Evolutionary conservation across 2,329 filamentous ascomycete species (phyloP).

Genomic region (Juglanconis juglandina): DNA sequence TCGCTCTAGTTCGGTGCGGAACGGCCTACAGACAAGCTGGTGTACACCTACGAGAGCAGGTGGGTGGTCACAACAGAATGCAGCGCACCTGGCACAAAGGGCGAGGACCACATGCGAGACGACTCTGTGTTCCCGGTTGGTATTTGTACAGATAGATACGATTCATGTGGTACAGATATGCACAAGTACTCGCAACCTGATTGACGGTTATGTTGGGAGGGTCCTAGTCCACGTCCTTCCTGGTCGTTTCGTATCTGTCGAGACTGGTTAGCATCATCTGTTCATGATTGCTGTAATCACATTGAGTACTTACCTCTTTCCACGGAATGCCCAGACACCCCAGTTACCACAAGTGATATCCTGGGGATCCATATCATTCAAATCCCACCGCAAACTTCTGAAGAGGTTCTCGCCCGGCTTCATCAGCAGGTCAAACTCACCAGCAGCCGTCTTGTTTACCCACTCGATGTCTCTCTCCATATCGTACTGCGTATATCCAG

Average conservation of each 20-base stretch:
- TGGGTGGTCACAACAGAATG: too few relatives aligned
- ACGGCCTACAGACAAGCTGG: too few relatives aligned
- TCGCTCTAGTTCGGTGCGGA: too few relatives aligned
- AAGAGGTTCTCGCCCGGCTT: constrained; percentile 93
- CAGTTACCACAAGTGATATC: constrained; percentile 95
- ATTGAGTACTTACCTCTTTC: constrained; percentile 71
- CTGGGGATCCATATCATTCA: constrained; percentile 92
- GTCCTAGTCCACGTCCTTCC: constrained; percentile 38
- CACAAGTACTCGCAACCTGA: background rate
- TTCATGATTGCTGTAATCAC: background rate
- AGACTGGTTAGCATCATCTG: constrained; percentile 29
- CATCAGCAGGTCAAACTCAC: constrained; percentile 88
- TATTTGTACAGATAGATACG: background rate
- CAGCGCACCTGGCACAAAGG: too few relatives aligned
- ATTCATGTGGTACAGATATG: background rate
- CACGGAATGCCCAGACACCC: constrained; percentile 95
- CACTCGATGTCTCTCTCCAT: constrained; percentile 90
- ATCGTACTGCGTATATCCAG: constrained; percentile 93
- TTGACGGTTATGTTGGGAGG: background rate
- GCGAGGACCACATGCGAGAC: too few relatives aligned
- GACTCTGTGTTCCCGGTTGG: too few relatives aligned
- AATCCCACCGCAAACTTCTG: constrained; percentile 90
- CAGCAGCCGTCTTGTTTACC: constrained; percentile 78
- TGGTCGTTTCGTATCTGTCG: constrained; percentile 60
- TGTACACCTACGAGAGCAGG: too few relatives aligned